Evolutionary conservation across 1,284 basidiomycete genomes (phyloP).

Genomic region (Heterobasidion occidentale): DNA sequence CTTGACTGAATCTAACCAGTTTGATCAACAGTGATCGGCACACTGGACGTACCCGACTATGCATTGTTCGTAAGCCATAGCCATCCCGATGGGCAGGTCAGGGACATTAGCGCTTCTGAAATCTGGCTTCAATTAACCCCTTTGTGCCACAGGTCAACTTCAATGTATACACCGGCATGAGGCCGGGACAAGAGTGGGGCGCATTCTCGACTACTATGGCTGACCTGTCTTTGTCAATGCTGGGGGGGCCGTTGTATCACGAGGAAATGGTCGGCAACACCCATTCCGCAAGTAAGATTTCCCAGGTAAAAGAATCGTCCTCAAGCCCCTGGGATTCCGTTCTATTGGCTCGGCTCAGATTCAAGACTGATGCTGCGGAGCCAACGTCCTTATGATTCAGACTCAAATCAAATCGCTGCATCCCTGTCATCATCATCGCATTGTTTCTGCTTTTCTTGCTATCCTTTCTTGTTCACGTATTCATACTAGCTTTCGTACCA

Average conservation of each 20-base stretch:
- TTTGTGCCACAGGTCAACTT: slow-evolving; percentile 40
- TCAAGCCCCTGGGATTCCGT: slow-evolving; percentile 32
- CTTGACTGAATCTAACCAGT: not conserved
- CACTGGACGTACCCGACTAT: slow-evolving; percentile 59
- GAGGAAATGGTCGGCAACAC: slow-evolving; percentile 24
- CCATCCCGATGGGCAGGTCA: slow-evolving; percentile 55
- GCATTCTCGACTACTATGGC: slow-evolving; percentile 49
- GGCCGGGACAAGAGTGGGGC: slow-evolving; percentile 56
- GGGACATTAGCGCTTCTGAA: slow-evolving; percentile 8
- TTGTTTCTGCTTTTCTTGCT: not conserved
- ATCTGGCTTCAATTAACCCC: not conserved
- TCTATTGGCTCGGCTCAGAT: slow-evolving; percentile 43
- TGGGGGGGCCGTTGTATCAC: slow-evolving; percentile 32
- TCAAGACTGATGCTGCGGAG: slow-evolving; percentile 45
- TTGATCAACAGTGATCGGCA: slow-evolving; percentile 50
- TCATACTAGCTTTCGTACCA: not conserved
- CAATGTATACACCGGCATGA: slow-evolving; percentile 51
- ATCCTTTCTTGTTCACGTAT: not conserved
- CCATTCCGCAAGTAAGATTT: slow-evolving; percentile 45
- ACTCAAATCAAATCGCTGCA: not conserved
- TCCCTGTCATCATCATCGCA: not conserved
- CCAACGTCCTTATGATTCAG: slow-evolving; percentile 38
- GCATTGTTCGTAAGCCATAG: slow-evolving; percentile 63
- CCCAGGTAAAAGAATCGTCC: slow-evolving; percentile 18
- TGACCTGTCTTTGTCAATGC: slow-evolving; percentile 24